Conservation (phyloP, 208 protist species). For the Endotrypanum monterogeii region DNA sequence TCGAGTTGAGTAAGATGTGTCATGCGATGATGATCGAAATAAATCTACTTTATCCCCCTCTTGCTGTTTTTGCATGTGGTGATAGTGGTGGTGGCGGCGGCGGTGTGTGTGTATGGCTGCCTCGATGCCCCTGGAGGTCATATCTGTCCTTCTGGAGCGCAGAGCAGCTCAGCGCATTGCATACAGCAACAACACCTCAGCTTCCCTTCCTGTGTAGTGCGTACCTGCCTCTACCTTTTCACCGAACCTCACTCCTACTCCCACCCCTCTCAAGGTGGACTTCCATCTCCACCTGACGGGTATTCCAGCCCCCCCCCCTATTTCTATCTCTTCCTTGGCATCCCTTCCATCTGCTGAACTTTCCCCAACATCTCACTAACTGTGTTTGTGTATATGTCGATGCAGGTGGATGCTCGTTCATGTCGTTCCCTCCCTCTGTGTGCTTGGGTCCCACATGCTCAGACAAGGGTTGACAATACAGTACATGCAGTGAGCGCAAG, state of each 20-base stretch:
- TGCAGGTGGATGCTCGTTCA: neutral
- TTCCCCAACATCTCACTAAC: neutral
- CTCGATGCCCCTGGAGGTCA: neutral
- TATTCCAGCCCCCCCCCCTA: neutral
- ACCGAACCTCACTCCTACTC: neutral
- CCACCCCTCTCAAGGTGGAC: neutral
- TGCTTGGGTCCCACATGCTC: too few relatives aligned
- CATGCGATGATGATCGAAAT: conserved; percentile 12
- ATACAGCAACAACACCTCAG: neutral
- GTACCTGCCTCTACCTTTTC: neutral
- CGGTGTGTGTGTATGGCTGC: neutral
- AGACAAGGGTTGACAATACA: too few relatives aligned
- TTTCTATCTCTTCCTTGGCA: too few relatives aligned
- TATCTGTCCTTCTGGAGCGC: neutral
- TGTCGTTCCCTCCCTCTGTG: neutral
- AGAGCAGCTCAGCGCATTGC: neutral
- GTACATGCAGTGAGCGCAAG: too few relatives aligned
- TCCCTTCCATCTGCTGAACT: neutral
- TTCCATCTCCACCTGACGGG: neutral
- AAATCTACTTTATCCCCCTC: neutral
- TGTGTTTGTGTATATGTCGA: neutral
- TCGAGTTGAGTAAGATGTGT: neutral
- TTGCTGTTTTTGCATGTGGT: neutral
- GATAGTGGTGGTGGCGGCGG: too few relatives aligned
- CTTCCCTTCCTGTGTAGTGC: neutral